Evolutionary conservation across 805 yeast species (phyloP).

Genomic region (Wickerhamiella kazuoi): DNA sequence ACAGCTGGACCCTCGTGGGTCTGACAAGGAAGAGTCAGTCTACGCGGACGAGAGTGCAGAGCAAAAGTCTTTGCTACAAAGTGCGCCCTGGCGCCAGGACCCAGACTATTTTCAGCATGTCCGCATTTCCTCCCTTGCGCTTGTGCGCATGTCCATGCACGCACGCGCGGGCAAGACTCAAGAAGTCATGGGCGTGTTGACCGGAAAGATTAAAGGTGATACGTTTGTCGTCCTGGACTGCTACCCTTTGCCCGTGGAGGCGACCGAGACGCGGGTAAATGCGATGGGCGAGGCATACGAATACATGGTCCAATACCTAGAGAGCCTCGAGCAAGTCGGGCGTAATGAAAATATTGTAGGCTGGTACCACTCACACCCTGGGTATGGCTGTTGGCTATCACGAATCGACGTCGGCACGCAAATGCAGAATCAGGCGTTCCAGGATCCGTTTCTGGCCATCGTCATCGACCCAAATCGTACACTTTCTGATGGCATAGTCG

Average conservation of each 20-base stretch:
- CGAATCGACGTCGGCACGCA: constrained; percentile 91
- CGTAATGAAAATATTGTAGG: constrained; percentile 68
- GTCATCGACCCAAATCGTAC: constrained; percentile 96
- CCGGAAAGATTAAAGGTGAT: constrained; percentile 44
- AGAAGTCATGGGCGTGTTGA: constrained; percentile 90
- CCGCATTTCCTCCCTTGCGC: constrained; percentile 68
- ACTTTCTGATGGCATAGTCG: constrained; percentile 80
- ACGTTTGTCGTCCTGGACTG: constrained; percentile 57
- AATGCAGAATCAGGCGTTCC: constrained; percentile 88
- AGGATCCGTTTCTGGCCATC: constrained; percentile 90
- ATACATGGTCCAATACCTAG: constrained; percentile 74
- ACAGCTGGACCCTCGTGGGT: neutral
- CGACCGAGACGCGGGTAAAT: constrained; percentile 90
- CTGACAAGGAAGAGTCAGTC: neutral
- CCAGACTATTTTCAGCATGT: constrained; percentile 23
- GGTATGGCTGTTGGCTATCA: constrained; percentile 97
- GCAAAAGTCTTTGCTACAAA: neutral
- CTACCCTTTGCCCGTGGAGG: constrained; percentile 81
- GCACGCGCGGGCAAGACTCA: constrained; percentile 72
- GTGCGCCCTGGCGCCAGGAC: neutral
- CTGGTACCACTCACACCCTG: constrained; percentile 99
- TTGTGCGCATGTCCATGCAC: constrained; percentile 72
- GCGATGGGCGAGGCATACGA: constrained; percentile 90
- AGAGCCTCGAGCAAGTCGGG: constrained; percentile 31
- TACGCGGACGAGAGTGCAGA: neutral